Percentiles rank a stretch among this genome's conserved stretches.
Conservation (phyloP, 805 yeast species). For the Gaillardinia entomophila region DNA sequence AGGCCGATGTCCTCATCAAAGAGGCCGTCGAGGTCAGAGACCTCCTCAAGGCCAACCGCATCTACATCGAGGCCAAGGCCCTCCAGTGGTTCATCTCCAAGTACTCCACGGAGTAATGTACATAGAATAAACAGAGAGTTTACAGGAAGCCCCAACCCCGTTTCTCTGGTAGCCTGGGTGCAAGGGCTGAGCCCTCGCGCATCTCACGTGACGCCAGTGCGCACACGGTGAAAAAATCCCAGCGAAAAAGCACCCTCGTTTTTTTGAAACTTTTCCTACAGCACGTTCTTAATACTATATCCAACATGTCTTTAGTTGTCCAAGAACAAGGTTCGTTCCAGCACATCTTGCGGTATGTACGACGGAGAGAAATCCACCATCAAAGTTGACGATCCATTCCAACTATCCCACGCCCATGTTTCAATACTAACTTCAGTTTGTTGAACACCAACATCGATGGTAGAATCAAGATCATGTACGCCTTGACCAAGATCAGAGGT, state of each 20-base stretch:
- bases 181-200: background rate
- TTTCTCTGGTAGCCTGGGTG: too few species aligned
- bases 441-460: constrained; percentile 99
- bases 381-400: background rate
- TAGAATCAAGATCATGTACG: constrained; percentile 99
- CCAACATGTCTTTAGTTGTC: constrained; percentile 92
- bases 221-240: constrained; percentile 3
- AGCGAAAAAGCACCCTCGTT: constrained; percentile 14
- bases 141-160: too few species aligned
- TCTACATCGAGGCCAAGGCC: constrained; percentile 68
- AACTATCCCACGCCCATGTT: too few species aligned
- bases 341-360: constrained; percentile 98
- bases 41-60: constrained; percentile 68
- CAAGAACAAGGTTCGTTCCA: constrained; percentile 99
- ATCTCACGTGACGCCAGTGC: too few species aligned
- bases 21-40: constrained; percentile 83
- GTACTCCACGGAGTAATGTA: constrained; percentile 14
- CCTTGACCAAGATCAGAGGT: constrained; percentile 99
- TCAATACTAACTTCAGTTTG: constrained; percentile 53
- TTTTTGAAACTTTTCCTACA: constrained; percentile 7
- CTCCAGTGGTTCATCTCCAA: constrained; percentile 51
- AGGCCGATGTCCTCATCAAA: constrained; percentile 61
- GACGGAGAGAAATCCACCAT: background rate
- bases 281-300: constrained; percentile 8
- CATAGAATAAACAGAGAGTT: constrained; percentile 6